These are phyloP conservation scores for Gyrodon lividus DNA, from an alignment of 768 basidiomycete species.

Conservation along the genomic window DNA sequence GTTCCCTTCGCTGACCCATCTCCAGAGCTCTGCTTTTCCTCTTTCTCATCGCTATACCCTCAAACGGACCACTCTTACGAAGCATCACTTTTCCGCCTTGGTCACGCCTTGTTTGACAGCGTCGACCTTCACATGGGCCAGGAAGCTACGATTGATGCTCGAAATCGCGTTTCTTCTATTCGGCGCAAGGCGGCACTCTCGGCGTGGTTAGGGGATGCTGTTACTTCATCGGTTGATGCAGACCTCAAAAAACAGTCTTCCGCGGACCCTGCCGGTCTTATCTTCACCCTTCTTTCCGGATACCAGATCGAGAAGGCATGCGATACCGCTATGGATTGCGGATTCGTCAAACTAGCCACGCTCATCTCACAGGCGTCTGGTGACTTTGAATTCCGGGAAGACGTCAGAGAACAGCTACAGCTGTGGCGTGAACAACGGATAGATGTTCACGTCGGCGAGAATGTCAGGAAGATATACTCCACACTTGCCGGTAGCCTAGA, in stretches of 20 bases:
- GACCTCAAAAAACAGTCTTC: conserved; percentile 57
- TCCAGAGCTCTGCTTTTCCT: conserved; percentile 66
- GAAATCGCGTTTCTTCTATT: conserved; percentile 57
- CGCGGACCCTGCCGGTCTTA: conserved; percentile 44
- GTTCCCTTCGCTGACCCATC: conserved; percentile 70
- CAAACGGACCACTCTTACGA: conserved; percentile 70
- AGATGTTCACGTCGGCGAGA: conserved; percentile 63
- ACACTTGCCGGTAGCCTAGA: conserved; percentile 77
- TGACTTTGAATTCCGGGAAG: conserved; percentile 68
- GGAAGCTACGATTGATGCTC: conserved; percentile 56
- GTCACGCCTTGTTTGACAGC: conserved; percentile 83
- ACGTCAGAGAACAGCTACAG: conserved; percentile 70
- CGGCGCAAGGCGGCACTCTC: conserved; percentile 80
- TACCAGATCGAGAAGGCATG: conserved; percentile 87
- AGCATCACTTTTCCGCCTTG: conserved; percentile 84
- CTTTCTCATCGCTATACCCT: conserved; percentile 72
- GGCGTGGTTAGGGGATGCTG: conserved; percentile 77
- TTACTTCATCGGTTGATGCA: conserved; percentile 67
- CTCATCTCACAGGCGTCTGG: conserved; percentile 86
- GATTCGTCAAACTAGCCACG: conserved; percentile 83
- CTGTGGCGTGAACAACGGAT: conserved; percentile 82
- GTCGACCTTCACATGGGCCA: conserved; percentile 62
- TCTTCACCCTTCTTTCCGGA: conserved; percentile 82
- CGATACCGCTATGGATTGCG: conserved; percentile 66
- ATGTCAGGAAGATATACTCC: conserved; percentile 78